Evolutionary conservation across 2,329 filamentous ascomycete genomes (phyloP).

Genomic region (Neofusicoccum sp.): DNA sequence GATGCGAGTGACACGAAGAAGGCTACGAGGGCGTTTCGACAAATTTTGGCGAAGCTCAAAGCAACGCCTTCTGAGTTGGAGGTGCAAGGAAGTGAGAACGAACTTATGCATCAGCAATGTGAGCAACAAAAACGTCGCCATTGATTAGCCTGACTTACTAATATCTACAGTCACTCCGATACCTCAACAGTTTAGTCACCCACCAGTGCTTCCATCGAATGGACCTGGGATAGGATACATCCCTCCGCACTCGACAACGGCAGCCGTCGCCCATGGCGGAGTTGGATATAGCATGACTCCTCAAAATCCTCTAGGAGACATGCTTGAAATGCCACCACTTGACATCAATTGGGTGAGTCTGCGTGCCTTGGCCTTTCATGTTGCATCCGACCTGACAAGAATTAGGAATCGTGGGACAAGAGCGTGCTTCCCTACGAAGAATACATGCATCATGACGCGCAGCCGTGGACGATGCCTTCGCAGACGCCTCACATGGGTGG

Average conservation of each 20-base stretch:
- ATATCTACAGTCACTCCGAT: background rate
- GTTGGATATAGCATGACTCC: background rate
- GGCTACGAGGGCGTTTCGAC: slow-evolving; percentile 10
- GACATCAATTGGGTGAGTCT: slow-evolving; percentile 17
- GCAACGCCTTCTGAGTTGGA: background rate
- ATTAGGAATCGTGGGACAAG: slow-evolving; percentile 14
- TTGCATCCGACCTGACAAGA: background rate
- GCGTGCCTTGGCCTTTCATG: background rate
- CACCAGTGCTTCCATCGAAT: slow-evolving; percentile 3
- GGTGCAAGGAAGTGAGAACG: background rate
- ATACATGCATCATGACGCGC: slow-evolving; percentile 7
- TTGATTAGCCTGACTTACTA: background rate
- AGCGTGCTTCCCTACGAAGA: slow-evolving; percentile 12
- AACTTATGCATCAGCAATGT: slow-evolving; percentile 1
- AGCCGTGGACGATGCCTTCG: slow-evolving; percentile 3
- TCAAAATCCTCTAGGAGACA: slow-evolving; percentile 2
- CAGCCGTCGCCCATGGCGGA: background rate
- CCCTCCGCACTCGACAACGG: background rate
- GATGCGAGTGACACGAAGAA: slow-evolving; percentile 14
- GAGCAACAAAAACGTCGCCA: background rate
- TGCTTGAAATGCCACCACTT: slow-evolving; percentile 17
- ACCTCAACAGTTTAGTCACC: background rate
- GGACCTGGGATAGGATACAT: slow-evolving; percentile 1
- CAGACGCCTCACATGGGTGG: background rate
- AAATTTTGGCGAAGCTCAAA: slow-evolving; percentile 8